Evolutionary conservation across 164 flowering plant genomes (phyloP).

Genomic region (Kingdonia uniflora): DNA sequence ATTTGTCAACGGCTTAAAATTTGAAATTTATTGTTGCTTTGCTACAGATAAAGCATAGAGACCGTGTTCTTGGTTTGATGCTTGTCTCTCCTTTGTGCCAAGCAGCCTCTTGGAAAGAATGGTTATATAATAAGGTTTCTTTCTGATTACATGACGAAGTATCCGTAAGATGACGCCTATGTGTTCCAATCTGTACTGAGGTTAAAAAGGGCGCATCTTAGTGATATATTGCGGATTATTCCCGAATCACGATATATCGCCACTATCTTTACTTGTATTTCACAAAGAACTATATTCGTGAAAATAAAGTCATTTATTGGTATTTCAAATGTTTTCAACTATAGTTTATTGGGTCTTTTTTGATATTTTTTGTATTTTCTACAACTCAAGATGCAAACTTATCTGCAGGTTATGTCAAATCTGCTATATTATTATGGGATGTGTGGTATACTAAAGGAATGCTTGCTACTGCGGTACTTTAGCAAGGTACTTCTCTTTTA

Average conservation of each 20-base stretch:
- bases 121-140: constrained; percentile 60
- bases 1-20: background rate
- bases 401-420: constrained; percentile 68
- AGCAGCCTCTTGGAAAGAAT: constrained; percentile 71
- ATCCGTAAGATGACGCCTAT: too few species aligned
- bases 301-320: too few species aligned
- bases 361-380: too few species aligned
- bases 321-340: too few species aligned
- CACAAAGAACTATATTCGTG: too few species aligned
- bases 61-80: constrained; percentile 59
- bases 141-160: too few species aligned
- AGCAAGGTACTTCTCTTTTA: constrained; percentile 47
- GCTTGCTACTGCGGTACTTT: constrained; percentile 69
- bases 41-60: constrained; percentile 48
- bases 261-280: too few species aligned
- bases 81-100: constrained; percentile 68
- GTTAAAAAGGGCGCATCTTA: too few species aligned
- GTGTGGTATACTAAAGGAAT: constrained; percentile 72
- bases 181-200: too few species aligned
- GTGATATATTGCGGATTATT: too few species aligned
- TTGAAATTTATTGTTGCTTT: background rate
- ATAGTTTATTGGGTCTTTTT: too few species aligned
- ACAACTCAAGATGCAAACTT: background rate
- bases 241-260: too few species aligned
- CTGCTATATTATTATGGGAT: constrained; percentile 82